These are phyloP conservation scores for Tetrahymena borealis DNA, from an alignment of 73 alveolate genomes.

Conservation along the genomic window DNA sequence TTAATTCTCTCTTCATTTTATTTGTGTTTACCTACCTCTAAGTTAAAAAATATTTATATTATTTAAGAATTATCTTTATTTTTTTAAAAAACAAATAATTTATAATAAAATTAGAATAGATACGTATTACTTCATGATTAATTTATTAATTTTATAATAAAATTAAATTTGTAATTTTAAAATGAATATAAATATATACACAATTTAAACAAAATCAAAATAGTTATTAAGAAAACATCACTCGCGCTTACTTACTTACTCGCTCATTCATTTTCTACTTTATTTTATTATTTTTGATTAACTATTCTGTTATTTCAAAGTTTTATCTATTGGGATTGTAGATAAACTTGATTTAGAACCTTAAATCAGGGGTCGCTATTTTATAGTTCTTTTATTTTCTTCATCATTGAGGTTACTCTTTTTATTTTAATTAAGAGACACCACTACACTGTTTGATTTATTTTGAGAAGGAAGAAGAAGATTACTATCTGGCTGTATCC, in stretches of 20 bases:
- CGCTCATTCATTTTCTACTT: neutral
- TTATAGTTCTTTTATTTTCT: neutral
- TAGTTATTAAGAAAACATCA: neutral
- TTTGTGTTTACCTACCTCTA: no score
- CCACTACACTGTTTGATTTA: neutral
- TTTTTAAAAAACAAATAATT: no score
- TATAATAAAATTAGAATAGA: no score
- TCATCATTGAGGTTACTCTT: neutral
- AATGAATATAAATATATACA: no score
- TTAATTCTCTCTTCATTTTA: no score
- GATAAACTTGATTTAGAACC: neutral
- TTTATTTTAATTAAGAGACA: neutral
- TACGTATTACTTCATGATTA: no score
- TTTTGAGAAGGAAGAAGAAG: no score
- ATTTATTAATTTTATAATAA: no score
- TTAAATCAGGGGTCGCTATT: neutral
- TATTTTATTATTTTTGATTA: neutral
- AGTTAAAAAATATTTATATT: no score
- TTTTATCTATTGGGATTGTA: neutral
- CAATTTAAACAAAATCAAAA: neutral
- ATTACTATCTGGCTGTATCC: neutral
- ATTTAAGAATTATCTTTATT: no score
- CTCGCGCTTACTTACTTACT: no score
- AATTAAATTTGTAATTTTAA: no score
- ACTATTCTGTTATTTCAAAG: neutral